A percentile compares a stretch with the other conserved stretches of the same genome.
Evolutionary conservation across 176 grass and related monocot genomes (phyloP).

Genomic region (Bonia amplexicaulis): DNA sequence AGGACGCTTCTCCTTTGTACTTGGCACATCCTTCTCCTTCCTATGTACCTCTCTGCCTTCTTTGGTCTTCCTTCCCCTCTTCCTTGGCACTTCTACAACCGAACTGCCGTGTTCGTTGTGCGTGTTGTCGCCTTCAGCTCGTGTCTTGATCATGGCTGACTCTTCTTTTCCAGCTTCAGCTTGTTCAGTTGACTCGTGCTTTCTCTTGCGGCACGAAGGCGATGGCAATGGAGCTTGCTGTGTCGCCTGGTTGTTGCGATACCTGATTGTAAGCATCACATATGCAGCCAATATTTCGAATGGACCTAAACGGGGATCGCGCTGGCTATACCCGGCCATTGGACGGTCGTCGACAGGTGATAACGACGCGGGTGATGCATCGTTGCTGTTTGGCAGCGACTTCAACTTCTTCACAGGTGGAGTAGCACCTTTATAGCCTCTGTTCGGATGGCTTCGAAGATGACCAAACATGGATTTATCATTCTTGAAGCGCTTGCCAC

Average conservation of each 20-base stretch:
- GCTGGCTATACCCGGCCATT: background rate
- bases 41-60: background rate
- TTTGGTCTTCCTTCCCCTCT: slow-evolving; percentile 9
- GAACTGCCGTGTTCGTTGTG: background rate
- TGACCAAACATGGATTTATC: slow-evolving; percentile 46
- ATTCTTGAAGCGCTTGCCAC: slow-evolving; percentile 37
- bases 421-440: slow-evolving; percentile 25
- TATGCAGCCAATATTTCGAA: background rate
- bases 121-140: background rate
- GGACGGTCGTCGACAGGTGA: background rate
- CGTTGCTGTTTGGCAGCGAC: no score
- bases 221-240: background rate
- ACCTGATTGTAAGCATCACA: background rate
- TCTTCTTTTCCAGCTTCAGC: background rate
- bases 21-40: background rate
- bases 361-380: background rate
- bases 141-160: background rate
- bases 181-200: background rate
- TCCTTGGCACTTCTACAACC: background rate
- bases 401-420: background rate
- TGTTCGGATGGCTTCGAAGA: slow-evolving; percentile 29
- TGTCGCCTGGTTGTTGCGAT: background rate
- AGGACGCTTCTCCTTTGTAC: slow-evolving; percentile 7
- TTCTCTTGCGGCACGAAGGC: background rate
- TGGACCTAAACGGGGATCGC: background rate